A percentile compares a stretch with the other conserved stretches of the same genome.
Evolutionary conservation across 192 early-diverging fungal genomes (phyloP).

Genomic region (Entophlyctis luteolus): DNA sequence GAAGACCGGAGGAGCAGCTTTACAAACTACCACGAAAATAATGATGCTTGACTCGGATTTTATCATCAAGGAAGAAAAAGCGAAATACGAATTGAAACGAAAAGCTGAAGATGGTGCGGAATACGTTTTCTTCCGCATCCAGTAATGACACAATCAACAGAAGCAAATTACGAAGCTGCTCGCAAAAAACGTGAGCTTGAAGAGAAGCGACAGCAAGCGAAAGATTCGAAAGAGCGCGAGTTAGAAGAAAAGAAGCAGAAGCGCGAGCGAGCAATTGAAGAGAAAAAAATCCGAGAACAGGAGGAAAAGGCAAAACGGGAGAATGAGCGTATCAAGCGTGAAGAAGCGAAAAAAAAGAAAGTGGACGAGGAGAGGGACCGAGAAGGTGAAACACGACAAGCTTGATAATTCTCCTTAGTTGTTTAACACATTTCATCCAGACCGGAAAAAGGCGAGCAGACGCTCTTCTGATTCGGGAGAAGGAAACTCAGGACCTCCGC

Average conservation of each 20-base stretch:
- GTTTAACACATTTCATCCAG: neutral
- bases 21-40: neutral
- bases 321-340: slow-evolving; percentile 10
- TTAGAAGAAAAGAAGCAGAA: slow-evolving; percentile 10
- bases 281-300: slow-evolving; percentile 4
- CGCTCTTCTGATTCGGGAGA: neutral
- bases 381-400: neutral
- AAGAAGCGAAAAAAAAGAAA: slow-evolving; percentile 1
- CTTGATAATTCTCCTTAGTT: neutral
- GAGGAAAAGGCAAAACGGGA: slow-evolving; percentile 14
- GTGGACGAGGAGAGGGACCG: neutral
- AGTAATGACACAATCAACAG: neutral
- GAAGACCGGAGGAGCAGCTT: neutral
- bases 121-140: neutral
- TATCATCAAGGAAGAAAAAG: slow-evolving; percentile 6
- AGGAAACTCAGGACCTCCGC: neutral
- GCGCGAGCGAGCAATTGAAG: slow-evolving; percentile 15
- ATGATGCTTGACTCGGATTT: slow-evolving; percentile 12
- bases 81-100: slow-evolving; percentile 5
- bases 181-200: slow-evolving; percentile 18
- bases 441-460: neutral
- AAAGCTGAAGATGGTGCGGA: slow-evolving; percentile 1
- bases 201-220: slow-evolving; percentile 9
- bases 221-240: slow-evolving; percentile 22
- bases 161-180: slow-evolving; percentile 8